phyloP scores from a whole-genome alignment of 257 asterid genomes.

The Solanum virginianum region DNA sequence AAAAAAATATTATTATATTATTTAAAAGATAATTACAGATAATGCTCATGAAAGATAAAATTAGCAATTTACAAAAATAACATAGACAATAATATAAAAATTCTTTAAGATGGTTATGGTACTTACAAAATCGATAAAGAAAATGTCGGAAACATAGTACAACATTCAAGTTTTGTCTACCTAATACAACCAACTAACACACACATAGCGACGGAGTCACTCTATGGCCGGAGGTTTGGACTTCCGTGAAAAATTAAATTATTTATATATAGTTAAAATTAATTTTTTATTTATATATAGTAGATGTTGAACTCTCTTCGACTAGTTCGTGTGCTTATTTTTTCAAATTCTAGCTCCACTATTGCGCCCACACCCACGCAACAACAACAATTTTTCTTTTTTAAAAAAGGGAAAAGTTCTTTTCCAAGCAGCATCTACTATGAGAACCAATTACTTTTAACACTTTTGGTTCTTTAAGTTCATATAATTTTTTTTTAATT shows the following conservation, averaged over 20 bases:
- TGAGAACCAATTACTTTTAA: background rate
- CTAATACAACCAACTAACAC: background rate
- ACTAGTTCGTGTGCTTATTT: no score
- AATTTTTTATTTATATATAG: no score
- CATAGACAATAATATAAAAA: no score
- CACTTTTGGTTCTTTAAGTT: background rate
- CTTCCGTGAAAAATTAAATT: no score
- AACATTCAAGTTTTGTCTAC: background rate
- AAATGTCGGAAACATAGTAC: background rate
- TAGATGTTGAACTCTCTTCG: no score
- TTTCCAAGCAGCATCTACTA: background rate
- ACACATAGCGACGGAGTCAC: no score
- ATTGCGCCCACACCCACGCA: no score
- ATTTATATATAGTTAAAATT: no score
- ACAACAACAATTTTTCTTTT: no score
- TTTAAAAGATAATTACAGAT: background rate
- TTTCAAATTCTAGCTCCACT: no score
- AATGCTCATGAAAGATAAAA: background rate
- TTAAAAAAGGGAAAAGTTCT: background rate
- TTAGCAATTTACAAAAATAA: background rate
- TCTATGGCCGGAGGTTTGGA: no score
- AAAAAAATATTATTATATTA: background rate
- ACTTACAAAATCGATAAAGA: background rate
- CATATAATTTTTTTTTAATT: background rate
- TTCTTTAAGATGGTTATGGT: no score